Percentiles rank a stretch among this genome's conserved stretches.
Evolutionary conservation across 805 yeast species (phyloP).

Genomic region (Monosporozyma aerobia): DNA sequence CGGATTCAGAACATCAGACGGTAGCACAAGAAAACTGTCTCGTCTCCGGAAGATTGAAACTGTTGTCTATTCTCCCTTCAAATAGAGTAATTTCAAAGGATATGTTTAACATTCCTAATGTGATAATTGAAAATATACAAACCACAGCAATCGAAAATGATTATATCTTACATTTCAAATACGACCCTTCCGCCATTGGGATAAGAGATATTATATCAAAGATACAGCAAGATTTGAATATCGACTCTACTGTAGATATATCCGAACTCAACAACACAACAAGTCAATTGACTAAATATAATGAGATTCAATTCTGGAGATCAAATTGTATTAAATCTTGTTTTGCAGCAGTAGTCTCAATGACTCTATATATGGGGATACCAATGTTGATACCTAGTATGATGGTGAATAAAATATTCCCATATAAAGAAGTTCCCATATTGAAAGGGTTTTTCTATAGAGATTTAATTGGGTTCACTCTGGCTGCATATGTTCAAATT

Average conservation of each 20-base stretch:
- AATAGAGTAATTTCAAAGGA: neutral
- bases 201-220: conserved; percentile 46
- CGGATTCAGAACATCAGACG: neutral
- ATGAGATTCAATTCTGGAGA: conserved; percentile 70
- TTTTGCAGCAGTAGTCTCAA: conserved; percentile 54
- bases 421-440: conserved; percentile 15
- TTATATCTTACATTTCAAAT: conserved; percentile 16
- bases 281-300: conserved; percentile 38
- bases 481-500: conserved; percentile 56
- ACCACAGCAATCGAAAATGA: neutral
- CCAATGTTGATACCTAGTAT: conserved; percentile 32
- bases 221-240: neutral
- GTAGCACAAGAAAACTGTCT: neutral
- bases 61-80: neutral
- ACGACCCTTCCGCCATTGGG: conserved; percentile 46
- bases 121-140: neutral
- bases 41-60: neutral
- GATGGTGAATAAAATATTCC: conserved; percentile 28
- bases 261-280: neutral
- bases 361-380: conserved; percentile 39
- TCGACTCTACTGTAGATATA: neutral
- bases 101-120: neutral
- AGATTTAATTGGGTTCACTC: conserved; percentile 51
- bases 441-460: conserved; percentile 23
- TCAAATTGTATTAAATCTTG: conserved; percentile 43